phyloP scores from a whole-genome alignment of 2,329 filamentous ascomycete genomes.

The Neodidymelliopsis sp. region DNA sequence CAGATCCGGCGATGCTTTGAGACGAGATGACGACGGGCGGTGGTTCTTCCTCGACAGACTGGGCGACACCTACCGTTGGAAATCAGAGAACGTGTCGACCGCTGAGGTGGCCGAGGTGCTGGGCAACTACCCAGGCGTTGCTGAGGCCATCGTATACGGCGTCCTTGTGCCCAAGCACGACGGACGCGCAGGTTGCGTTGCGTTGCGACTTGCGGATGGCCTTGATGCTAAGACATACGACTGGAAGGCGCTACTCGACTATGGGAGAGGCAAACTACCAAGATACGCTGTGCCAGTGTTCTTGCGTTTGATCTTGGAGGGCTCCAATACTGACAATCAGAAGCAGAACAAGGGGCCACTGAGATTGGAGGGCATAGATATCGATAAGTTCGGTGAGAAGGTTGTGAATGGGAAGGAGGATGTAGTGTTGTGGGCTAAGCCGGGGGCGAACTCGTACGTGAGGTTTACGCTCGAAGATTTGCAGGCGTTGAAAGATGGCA shows the following conservation, averaged over 20 bases:
- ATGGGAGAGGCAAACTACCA: slow-evolving; percentile 57
- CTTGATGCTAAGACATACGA: slow-evolving; percentile 34
- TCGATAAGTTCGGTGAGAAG: slow-evolving; percentile 47
- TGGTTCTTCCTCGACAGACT: slow-evolving; percentile 58
- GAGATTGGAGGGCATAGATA: slow-evolving; percentile 70
- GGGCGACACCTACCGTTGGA: slow-evolving; percentile 59
- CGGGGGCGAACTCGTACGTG: slow-evolving; percentile 34
- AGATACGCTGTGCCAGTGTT: slow-evolving; percentile 79
- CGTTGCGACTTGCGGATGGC: slow-evolving; percentile 61
- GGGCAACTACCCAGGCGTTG: slow-evolving; percentile 50
- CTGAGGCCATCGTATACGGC: slow-evolving; percentile 57
- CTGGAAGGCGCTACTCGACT: slow-evolving; percentile 33
- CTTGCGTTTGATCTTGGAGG: slow-evolving; percentile 65
- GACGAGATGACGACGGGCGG: slow-evolving; percentile 51
- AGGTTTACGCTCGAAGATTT: slow-evolving; percentile 30
- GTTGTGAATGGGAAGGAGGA: slow-evolving; percentile 33
- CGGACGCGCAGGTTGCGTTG: slow-evolving; percentile 62
- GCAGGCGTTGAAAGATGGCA: slow-evolving; percentile 28
- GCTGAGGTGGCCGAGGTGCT: slow-evolving; percentile 55
- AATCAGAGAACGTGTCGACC: slow-evolving; percentile 57
- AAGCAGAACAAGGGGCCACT: slow-evolving; percentile 80
- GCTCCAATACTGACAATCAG: slow-evolving; percentile 73
- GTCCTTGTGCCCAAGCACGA: slow-evolving; percentile 54
- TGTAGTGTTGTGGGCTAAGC: slow-evolving; percentile 39
- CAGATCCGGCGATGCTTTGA: slow-evolving; percentile 54